Evolutionary conservation across 1,284 basidiomycete species (phyloP), one percentile per base, ranked within the genome.

Genomic region (Moesziomyces parantarcticus): DNA sequence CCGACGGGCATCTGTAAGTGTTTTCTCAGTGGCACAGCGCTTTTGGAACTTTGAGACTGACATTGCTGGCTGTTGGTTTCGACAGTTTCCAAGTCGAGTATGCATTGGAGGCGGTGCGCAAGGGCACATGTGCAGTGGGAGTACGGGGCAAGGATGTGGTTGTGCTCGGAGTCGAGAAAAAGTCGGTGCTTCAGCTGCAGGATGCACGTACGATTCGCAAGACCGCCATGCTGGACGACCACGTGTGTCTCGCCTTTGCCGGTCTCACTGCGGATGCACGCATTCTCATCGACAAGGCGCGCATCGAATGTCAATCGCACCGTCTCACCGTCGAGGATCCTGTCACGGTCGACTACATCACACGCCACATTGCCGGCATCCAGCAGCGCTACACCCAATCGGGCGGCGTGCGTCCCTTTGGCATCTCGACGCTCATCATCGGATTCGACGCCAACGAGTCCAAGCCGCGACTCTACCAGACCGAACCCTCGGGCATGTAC

Each of bases 381-480:
- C 95, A 99, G 86, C 97, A 99, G 88, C 94, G 93, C 59, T 99
- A 99, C 86, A 99, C 97, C 20, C 97, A 99, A 88, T 98, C 96
- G 11, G 97, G 97, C 75, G 97, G 97, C 87, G 94, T 97, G 44
- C 89, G 97, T 65, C 97, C 97, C 34, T 99, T 99, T 83, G 97
- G 97, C 78, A 95, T 99, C 79, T 95, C 96, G 22, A 97, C 94
- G 10, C 88, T 99, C 50, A 93, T 99, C 74, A 91, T 97, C 72
- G 97, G 97, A 44, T 99, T 99, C 82, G 96, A 99, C 84, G 94
- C 94, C 25, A 88, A 97, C 84, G 95, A 97, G 82, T 88, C 88
- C 36, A 88, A 88, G 68, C 97, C 97, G 43, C 90, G 92, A 60
- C 87, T 99, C 45, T 99, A 98, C 85, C 92, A 94, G 85, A 99